These are phyloP conservation scores for Elaeis oleifera DNA, from an alignment of 202 grass and related monocot genomes.

Conservation along the genomic window DNA sequence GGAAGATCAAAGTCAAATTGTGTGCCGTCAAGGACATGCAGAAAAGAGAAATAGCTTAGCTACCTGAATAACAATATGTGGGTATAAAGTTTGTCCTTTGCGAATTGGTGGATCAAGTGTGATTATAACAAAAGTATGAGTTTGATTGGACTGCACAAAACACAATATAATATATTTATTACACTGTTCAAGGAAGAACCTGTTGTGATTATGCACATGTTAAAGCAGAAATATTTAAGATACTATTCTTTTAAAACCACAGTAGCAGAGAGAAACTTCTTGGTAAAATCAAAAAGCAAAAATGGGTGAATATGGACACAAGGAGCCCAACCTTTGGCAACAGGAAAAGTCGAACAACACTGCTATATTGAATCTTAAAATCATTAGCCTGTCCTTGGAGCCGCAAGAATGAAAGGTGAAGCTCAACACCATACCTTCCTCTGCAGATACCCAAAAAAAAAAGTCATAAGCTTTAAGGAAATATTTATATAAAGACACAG, in stretches of 20 bases:
- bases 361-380: conserved; percentile 98
- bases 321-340: conserved; percentile 68
- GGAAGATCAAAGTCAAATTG: conserved; percentile 12
- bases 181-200: background rate
- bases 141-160: conserved; percentile 63
- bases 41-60: conserved; percentile 1
- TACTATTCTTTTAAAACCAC: too few relatives aligned
- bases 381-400: conserved; percentile 95
- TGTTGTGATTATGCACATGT: too few relatives aligned
- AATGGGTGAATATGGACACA: too few relatives aligned
- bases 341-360: conserved; percentile 83
- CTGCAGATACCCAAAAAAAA: conserved; percentile 26
- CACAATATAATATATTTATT: conserved; percentile 12
- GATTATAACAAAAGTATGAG: conserved; percentile 93
- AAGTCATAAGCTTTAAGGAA: background rate
- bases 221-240: too few relatives aligned
- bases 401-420: conserved; percentile 75
- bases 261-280: too few relatives aligned
- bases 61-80: conserved; percentile 99
- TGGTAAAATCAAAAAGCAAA: too few relatives aligned
- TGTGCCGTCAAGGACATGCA: too few relatives aligned
- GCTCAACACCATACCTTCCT: conserved; percentile 83
- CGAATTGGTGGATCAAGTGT: conserved; percentile 97
- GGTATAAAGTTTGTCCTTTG: conserved; percentile 93
- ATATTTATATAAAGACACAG: too few relatives aligned